A percentile compares a stretch with the other conserved stretches of the same genome.
phyloP scores from a whole-genome alignment of 352 stramenopile genomes.

The Hyaloperonospora brassicae region DNA sequence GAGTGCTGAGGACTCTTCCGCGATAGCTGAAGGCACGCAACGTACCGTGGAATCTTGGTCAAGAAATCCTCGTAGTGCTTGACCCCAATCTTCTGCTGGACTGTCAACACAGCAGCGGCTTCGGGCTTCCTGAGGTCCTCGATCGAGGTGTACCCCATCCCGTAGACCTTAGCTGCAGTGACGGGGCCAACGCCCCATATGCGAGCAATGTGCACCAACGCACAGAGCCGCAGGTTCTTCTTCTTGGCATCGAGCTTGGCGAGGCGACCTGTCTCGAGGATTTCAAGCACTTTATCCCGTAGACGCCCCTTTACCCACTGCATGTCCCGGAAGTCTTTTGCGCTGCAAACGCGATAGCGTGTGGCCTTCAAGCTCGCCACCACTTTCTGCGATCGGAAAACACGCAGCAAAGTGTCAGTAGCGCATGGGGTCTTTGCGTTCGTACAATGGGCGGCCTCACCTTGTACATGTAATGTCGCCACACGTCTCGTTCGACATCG shows the following conservation, averaged over 20 bases:
- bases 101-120: conserved; percentile 33
- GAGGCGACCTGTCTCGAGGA: conserved; percentile 65
- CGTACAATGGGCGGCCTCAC: conserved; percentile 12
- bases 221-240: conserved; percentile 42
- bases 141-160: conserved; percentile 56
- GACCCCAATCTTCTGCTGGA: conserved; percentile 71
- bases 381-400: conserved; percentile 40
- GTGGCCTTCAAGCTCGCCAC: conserved; percentile 65
- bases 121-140: conserved; percentile 40
- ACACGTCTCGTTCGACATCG: conserved; percentile 63
- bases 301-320: conserved; percentile 65
- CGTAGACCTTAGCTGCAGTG: conserved; percentile 74
- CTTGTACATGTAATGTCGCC: conserved; percentile 81
- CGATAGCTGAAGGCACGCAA: not conserved
- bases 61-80: conserved; percentile 78
- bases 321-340: conserved; percentile 51
- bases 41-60: conserved; percentile 57
- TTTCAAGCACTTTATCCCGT: conserved; percentile 61
- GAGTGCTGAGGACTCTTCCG: too few species aligned
- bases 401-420: not conserved
- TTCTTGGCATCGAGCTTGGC: conserved; percentile 81
- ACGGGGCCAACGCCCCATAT: conserved; percentile 75
- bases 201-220: conserved; percentile 53
- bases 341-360: conserved; percentile 44
- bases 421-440: not conserved